These are phyloP conservation scores for Sclerotinia trifoliorum DNA, from an alignment of 2,329 filamentous ascomycete species.

Conservation along the genomic window DNA sequence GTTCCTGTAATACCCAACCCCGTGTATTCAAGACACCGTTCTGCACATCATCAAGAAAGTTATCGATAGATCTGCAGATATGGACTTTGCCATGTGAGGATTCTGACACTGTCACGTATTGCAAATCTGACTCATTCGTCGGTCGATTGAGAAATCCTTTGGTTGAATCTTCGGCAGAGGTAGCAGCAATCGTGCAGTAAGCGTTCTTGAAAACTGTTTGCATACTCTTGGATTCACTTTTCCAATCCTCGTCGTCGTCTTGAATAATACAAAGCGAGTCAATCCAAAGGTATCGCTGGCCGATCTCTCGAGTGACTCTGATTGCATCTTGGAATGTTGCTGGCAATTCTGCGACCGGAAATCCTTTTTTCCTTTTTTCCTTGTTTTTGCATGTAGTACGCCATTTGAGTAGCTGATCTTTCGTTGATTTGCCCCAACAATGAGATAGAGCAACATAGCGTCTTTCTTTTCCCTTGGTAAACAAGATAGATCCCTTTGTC, in stretches of 20 bases:
- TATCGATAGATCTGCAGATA: slow-evolving; percentile 24
- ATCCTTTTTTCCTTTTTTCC: neutral
- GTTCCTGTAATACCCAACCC: slow-evolving; percentile 46
- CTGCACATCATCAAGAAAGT: slow-evolving; percentile 41
- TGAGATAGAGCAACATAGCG: slow-evolving; percentile 1
- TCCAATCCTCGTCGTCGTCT: slow-evolving; percentile 35
- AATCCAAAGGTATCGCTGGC: slow-evolving; percentile 39
- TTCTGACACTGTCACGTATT: too few relatives aligned
- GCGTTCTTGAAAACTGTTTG: slow-evolving; percentile 29
- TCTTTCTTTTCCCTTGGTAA: too few relatives aligned
- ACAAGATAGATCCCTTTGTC: too few relatives aligned
- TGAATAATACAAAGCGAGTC: slow-evolving; percentile 38
- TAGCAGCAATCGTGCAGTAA: slow-evolving; percentile 17
- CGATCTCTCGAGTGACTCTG: slow-evolving; percentile 32
- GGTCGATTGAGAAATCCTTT: neutral
- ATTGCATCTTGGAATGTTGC: slow-evolving; percentile 36
- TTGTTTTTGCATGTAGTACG: neutral
- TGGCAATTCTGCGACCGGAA: neutral
- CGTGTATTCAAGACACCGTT: slow-evolving; percentile 40
- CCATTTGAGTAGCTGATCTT: neutral
- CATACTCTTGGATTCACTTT: slow-evolving; percentile 33
- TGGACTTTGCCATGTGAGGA: neutral
- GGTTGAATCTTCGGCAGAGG: neutral
- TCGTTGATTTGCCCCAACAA: neutral
- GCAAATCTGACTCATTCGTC: neutral